A percentile compares a stretch with the other conserved stretches of the same genome.
Evolutionary conservation across 352 stramenopile species (phyloP).

Genomic region (Pythium dissimile): DNA sequence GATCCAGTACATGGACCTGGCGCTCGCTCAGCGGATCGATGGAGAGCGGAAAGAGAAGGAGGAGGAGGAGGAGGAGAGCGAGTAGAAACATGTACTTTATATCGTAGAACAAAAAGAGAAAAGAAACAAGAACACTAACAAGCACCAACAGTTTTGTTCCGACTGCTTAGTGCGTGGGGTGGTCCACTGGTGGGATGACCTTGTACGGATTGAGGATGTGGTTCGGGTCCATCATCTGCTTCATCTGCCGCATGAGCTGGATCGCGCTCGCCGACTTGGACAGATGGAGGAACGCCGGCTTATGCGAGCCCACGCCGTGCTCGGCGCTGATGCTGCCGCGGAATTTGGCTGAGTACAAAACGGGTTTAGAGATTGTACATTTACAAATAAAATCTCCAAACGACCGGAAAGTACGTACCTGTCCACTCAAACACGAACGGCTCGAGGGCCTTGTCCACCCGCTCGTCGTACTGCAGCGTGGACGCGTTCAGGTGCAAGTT

Average conservation of each 20-base stretch:
- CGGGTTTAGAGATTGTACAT: background rate
- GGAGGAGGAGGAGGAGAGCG: constrained; percentile 12
- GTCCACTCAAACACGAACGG: constrained; percentile 85
- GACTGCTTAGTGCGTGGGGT: background rate
- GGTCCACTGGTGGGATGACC: constrained; percentile 46
- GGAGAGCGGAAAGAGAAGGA: background rate
- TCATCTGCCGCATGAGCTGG: constrained; percentile 91
- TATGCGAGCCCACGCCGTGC: constrained; percentile 96
- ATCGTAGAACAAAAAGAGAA: background rate
- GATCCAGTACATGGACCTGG: constrained; percentile 60
- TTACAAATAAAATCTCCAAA: background rate
- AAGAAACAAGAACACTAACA: no score
- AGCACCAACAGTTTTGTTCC: no score
- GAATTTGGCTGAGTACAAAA: constrained; percentile 37
- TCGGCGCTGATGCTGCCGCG: constrained; percentile 96
- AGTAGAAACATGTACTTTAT: background rate
- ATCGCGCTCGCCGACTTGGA: constrained; percentile 86
- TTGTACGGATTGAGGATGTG: constrained; percentile 98
- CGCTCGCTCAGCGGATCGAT: constrained; percentile 38
- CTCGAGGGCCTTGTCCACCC: constrained; percentile 62
- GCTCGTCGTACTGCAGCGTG: constrained; percentile 59
- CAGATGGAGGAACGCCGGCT: constrained; percentile 82
- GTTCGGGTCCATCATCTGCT: constrained; percentile 93
- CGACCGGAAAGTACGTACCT: constrained; percentile 27
- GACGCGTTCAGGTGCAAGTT: constrained; percentile 98